A percentile compares a stretch with the other conserved stretches of the same genome.
phyloP scores from a whole-genome alignment of 257 asterid species.

The Salvia hispanica region DNA sequence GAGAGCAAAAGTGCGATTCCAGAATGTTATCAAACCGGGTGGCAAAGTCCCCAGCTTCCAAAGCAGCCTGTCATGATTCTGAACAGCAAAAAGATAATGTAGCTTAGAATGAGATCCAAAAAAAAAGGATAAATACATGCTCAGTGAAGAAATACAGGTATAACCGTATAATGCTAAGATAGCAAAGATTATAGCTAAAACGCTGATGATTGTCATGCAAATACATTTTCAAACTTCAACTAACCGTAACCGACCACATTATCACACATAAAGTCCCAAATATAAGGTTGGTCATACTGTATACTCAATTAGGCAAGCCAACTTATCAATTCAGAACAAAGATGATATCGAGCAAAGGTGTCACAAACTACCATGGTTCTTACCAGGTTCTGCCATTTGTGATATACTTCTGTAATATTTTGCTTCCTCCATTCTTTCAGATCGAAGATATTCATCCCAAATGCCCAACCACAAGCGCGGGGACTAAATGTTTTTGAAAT shows the following conservation, averaged over 20 bases:
- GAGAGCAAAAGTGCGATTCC: conserved; percentile 72
- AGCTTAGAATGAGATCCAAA: neutral
- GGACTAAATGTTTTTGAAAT: conserved; percentile 67
- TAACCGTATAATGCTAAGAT: neutral
- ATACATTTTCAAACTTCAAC: neutral
- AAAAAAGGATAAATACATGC: too few species aligned
- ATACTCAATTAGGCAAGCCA: neutral
- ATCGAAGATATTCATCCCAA: conserved; percentile 88
- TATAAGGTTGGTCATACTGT: neutral
- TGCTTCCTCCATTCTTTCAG: conserved; percentile 76
- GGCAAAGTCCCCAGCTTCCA: conserved; percentile 97
- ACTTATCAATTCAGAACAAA: neutral
- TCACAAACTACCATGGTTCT: conserved; percentile 20
- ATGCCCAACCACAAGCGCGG: conserved; percentile 98
- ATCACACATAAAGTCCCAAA: neutral
- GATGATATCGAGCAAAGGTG: neutral
- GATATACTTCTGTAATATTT: conserved; percentile 79
- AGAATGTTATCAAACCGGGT: conserved; percentile 89
- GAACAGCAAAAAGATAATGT: conserved; percentile 25
- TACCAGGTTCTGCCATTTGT: conserved; percentile 94
- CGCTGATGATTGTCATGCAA: too few species aligned
- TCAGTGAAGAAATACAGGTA: neutral
- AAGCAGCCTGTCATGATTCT: conserved; percentile 80
- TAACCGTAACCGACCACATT: neutral
- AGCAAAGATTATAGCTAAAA: neutral